phyloP scores from a whole-genome alignment of 1,284 basidiomycete genomes.

The Takashimella tepidaria region DNA sequence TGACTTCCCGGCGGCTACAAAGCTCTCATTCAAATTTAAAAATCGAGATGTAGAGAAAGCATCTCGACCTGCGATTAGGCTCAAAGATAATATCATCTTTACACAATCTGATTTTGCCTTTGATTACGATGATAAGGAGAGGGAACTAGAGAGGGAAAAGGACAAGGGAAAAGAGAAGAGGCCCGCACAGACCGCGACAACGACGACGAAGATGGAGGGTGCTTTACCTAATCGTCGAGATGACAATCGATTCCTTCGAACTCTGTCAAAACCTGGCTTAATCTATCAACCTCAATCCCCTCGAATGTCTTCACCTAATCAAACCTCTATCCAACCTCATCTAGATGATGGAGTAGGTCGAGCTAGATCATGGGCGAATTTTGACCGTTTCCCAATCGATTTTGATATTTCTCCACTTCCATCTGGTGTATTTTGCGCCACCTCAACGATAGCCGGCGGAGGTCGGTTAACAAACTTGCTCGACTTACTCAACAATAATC shows the following conservation, averaged over 20 bases:
- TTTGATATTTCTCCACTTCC: constrained; percentile 45
- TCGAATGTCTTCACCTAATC: too few relatives aligned
- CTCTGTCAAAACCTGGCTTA: neutral
- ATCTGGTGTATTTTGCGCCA: constrained; percentile 32
- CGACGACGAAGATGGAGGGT: neutral
- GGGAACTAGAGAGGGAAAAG: too few relatives aligned
- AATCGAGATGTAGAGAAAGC: neutral
- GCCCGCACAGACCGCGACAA: neutral
- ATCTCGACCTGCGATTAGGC: constrained; percentile 33
- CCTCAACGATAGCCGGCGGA: constrained; percentile 21
- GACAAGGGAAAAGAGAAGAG: neutral
- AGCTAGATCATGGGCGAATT: constrained; percentile 45
- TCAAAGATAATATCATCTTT: constrained; percentile 41
- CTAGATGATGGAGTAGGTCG: constrained; percentile 38
- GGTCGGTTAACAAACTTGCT: constrained; percentile 18
- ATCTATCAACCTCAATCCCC: neutral
- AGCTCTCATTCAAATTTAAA: neutral
- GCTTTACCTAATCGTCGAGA: neutral
- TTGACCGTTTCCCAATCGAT: constrained; percentile 43
- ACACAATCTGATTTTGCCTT: constrained; percentile 39
- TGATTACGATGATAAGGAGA: constrained; percentile 17
- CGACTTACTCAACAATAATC: constrained; percentile 1
- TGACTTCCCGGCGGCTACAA: constrained; percentile 22
- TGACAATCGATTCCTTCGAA: neutral
- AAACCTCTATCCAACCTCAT: too few relatives aligned